Base-by-base conservation (phyloP, 164 flowering plant genomes). In the Hamamelis virginiana region DNA sequence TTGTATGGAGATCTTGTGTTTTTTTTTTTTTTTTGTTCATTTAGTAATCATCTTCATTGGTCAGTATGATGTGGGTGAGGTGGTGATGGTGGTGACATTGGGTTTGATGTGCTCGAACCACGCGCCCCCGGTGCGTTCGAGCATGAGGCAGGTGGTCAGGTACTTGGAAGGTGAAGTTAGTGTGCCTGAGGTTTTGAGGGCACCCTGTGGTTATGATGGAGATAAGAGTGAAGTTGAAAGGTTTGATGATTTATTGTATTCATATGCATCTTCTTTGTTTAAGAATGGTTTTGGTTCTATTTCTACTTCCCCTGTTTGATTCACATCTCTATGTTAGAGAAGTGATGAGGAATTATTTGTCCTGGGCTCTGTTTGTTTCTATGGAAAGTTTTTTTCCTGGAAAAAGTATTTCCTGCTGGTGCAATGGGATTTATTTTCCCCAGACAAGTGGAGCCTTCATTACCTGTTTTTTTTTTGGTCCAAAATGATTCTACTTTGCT, bases 61-160 rank as follows among this genome's bases (percentile, higher is more conserved):
- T 0, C 70, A 73, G 4, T 86, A 56, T n/a, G 67, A 76, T 4
- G 82, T 65, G 59, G 59, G 41, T 12, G 85, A 88, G 71, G 75
- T 67, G 44, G 43, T 66, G 75, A 59, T 75, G 65, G 86, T 84
- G 28, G 8, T 83, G 38, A 84, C 80, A 46, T 23, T 88, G 41
- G 92, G 90, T 44, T 13, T 88, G 9, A 51, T 83, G 75, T 88
- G 92, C 44, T 88, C 86, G 0, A 77, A 76, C 59, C 52, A 67
- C 41, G 53, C 38, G 4, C 64, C 84, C 0, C n/a, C 41, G 3
- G 74, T 68, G 10, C 58, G 89, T 51, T 90, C 92, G 0, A 76
- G 48, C 15, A 84, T 86, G 86, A 76, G 86, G 75, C 75, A 76
- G 66, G 86, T 85, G 68, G 78, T 85, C 51, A 76, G 80, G 80